Base-by-base conservation (phyloP, 2,329 filamentous ascomycete species). In the Proliferodiscus dingleyae region DNA sequence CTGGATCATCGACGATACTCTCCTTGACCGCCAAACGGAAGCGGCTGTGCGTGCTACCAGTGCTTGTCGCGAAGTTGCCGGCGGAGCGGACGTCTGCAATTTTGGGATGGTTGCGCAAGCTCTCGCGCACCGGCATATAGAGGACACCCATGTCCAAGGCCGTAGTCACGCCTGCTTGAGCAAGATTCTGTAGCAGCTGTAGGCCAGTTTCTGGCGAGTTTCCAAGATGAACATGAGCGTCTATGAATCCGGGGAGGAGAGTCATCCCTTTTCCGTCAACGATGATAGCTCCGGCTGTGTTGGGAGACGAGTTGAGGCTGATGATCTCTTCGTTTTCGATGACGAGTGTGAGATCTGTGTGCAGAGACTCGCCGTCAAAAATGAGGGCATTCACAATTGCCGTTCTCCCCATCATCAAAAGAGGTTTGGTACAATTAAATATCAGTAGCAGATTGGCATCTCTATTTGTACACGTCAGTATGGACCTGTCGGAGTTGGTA, bases 201-300 rank as follows among this genome's bases (percentile, higher is more conserved):
- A n/a, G n/a, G n/a, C n/a, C n/a, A n/a, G n/a, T n/a, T n/a, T n/a
- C n/a, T n/a, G n/a, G n/a, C n/a, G n/a, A n/a, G n/a, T n/a, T n/a
- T 19, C 36, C 42, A 13, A 19, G 8, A 37, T 52, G 49, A 24
- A 49, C 30, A 32, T 52, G 46, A 5, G 46, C 32, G 24, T 52
- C 49, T 10, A 52, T 44, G 13, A 51, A 33, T 16, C 46, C 46
- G 10, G 49, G 49, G 15, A 51, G 42, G 13, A 51, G 46, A 18
- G 32, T 41, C 3, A 11, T 3, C 4, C 37, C 41, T 10, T 8
- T 28, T 16, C 33, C 34, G 32, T 50, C 44, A 21, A 50, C 29
- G 4, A 18, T 38, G 11, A 44, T 40, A 4, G 19, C 28, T 7
- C 10, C 24, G 9, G 3, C 11, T n/a, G 24, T 28, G n/a, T 43